Conservation (phyloP, 371 early-diverging fungal species). For the Mucor lusitanicus region DNA sequence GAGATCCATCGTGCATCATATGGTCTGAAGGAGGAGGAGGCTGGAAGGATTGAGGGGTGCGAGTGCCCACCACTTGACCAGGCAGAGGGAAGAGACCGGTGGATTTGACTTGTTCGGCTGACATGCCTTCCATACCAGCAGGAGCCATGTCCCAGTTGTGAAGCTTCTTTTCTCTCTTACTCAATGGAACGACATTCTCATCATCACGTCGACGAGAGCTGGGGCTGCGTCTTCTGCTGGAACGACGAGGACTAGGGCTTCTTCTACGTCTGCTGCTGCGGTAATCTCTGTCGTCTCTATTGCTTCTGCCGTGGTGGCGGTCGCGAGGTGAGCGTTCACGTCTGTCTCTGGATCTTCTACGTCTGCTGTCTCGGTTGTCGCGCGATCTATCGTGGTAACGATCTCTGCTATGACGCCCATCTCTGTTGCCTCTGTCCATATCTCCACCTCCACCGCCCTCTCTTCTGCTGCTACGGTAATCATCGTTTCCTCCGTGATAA, state of each 20-base stretch:
- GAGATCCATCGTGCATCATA: constrained; percentile 38
- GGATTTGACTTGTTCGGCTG: constrained; percentile 88
- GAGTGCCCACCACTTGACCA: constrained; percentile 76
- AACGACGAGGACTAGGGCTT: constrained; percentile 43
- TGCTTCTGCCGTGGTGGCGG: constrained; percentile 24
- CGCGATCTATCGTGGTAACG: constrained; percentile 51
- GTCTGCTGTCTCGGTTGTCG: constrained; percentile 38
- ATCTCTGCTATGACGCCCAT: constrained; percentile 50
- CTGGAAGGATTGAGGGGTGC: constrained; percentile 61
- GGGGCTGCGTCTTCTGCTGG: constrained; percentile 48
- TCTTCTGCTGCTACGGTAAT: constrained; percentile 21
- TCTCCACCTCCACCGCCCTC: constrained; percentile 25
- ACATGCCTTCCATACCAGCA: constrained; percentile 88
- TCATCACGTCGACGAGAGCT: constrained; percentile 50
- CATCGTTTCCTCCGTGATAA: constrained; percentile 19
- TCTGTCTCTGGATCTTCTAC: constrained; percentile 42
- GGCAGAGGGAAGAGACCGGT: constrained; percentile 93
- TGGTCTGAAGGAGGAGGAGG: constrained; percentile 28
- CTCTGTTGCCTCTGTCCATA: constrained; percentile 20
- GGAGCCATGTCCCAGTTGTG: constrained; percentile 95
- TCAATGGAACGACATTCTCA: constrained; percentile 69
- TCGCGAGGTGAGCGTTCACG: constrained; percentile 40
- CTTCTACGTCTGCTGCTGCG: constrained; percentile 36
- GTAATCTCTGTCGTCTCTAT: constrained; percentile 36
- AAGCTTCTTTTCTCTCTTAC: constrained; percentile 78